phyloP scores from a whole-genome alignment of 352 stramenopile genomes.

The Thalassiosira mediterranea region DNA sequence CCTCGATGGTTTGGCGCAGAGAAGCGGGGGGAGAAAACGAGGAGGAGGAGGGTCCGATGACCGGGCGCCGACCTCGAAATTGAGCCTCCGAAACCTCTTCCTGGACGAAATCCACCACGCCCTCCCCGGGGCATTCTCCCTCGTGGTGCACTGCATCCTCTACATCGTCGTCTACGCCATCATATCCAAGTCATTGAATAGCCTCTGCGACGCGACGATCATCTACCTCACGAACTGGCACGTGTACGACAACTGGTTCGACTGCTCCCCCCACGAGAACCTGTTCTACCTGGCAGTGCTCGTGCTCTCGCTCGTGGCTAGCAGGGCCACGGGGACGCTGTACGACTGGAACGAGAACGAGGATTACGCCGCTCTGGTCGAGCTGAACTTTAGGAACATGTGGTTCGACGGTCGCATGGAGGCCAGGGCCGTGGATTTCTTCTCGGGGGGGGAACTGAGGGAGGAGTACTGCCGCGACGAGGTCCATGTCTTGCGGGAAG shows the following conservation, averaged over 20 bases:
- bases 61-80: neutral
- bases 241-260: constrained; percentile 5
- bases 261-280: neutral
- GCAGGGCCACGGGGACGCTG: constrained; percentile 9
- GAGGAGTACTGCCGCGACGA: constrained; percentile 11
- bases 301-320: constrained; percentile 2
- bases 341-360: constrained; percentile 34
- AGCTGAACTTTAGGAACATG: constrained; percentile 22
- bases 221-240: neutral
- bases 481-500: neutral
- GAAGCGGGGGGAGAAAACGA: neutral
- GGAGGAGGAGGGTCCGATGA: neutral
- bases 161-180: constrained; percentile 14
- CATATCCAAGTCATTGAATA: neutral
- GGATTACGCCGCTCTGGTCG: constrained; percentile 3
- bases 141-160: constrained; percentile 29
- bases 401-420: constrained; percentile 14
- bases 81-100: constrained; percentile 2
- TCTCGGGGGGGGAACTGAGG: constrained; percentile 11
- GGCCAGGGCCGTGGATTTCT: constrained; percentile 23
- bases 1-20: neutral
- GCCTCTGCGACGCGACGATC: constrained; percentile 10
- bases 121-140: constrained; percentile 21
- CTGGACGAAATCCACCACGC: constrained; percentile 22
- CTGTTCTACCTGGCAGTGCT: constrained; percentile 10